phyloP scores from a whole-genome alignment of 2,329 filamentous ascomycete species.

The Cladorrhinum sp. region DNA sequence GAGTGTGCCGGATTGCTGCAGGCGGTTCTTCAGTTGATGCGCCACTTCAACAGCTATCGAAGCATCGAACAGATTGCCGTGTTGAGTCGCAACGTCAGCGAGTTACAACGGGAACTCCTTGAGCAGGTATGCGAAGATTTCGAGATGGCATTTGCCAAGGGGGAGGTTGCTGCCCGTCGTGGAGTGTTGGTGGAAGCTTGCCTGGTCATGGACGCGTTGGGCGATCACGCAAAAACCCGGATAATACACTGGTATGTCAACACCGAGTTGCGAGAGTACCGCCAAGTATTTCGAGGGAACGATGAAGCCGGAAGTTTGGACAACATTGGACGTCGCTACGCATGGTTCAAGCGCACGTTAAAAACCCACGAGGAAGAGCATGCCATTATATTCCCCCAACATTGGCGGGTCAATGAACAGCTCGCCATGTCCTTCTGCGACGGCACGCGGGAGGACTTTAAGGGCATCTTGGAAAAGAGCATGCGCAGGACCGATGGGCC shows the following conservation, averaged over 20 bases:
- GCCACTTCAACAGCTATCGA: constrained; percentile 95
- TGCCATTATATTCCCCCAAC: constrained; percentile 75
- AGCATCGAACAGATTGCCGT: constrained; percentile 98
- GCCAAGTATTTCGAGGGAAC: constrained; percentile 91
- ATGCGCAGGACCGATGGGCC: constrained; percentile 75
- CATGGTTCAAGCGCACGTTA: constrained; percentile 94
- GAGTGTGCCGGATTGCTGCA: constrained; percentile 93
- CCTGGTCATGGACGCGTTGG: constrained; percentile 89
- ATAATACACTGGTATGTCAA: constrained; percentile 98
- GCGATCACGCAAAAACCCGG: constrained; percentile 77
- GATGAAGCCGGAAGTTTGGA: constrained; percentile 95
- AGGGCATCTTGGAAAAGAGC: constrained; percentile 82
- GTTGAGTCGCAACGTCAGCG: constrained; percentile 86
- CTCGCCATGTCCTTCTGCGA: constrained; percentile 92
- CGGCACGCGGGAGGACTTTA: constrained; percentile 92
- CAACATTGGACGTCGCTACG: constrained; percentile 91
- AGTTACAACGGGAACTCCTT: constrained; percentile 85
- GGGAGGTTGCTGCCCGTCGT: constrained; percentile 69
- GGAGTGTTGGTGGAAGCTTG: constrained; percentile 80
- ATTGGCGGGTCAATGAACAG: constrained; percentile 88
- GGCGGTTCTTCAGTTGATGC: constrained; percentile 95
- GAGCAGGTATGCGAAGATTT: constrained; percentile 99
- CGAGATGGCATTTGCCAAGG: constrained; percentile 88
- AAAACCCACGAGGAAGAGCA: constrained; percentile 96
- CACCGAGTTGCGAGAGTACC: constrained; percentile 90